Base-by-base conservation (phyloP, 2,329 filamentous ascomycete genomes). In the Coleophoma eucalyptorum region DNA sequence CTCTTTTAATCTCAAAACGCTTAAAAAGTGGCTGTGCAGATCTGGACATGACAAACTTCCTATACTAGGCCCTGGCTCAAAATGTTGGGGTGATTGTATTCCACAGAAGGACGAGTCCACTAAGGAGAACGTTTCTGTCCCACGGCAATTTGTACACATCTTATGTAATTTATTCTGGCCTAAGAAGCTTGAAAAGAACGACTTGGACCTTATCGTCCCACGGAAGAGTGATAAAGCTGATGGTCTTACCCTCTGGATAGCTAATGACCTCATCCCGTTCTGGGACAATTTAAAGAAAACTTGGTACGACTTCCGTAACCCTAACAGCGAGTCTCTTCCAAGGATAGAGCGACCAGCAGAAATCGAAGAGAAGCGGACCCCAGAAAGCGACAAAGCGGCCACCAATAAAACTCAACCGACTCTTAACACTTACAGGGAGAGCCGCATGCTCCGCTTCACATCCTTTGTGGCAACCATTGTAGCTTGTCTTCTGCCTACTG, bases 401-500 rank as follows among this genome's bases (percentile, higher is more conserved):
- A 8, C 26, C 10, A 26, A 6, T 8, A 8, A 26, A 26, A 8
- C 10, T 26, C 6, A 26, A 26, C 26, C 26, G 26, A 26, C 26
- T 5, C 48, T 57, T 15, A 43, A 35, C 7, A 46, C 43, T 2
- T 58, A 54, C 38, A 41, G 43, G 1, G 33, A 41, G 21, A 46
- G 45, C 7, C 8, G 46, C 4, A 55, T 57, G 33, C 20, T 52
- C 3, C 35, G 20, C 7, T 49, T 59, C 31, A 58, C 58, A n/a
- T 56, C 55, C 11, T 34, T 33, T 3, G 21, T 59, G 1, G 38
- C 55, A 37, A 60, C 58, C 1, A 7, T 60, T 11, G 21, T 59
- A 15, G 58, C 58, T 2, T 59, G 58, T 32, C 47, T 58, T 2
- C 40, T 59, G 6, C 58, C 58, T 0, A 58, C 46, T 1, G 47